Base-by-base conservation (phyloP, 2,329 filamentous ascomycete species). In the Rutstroemia sydowiana region DNA sequence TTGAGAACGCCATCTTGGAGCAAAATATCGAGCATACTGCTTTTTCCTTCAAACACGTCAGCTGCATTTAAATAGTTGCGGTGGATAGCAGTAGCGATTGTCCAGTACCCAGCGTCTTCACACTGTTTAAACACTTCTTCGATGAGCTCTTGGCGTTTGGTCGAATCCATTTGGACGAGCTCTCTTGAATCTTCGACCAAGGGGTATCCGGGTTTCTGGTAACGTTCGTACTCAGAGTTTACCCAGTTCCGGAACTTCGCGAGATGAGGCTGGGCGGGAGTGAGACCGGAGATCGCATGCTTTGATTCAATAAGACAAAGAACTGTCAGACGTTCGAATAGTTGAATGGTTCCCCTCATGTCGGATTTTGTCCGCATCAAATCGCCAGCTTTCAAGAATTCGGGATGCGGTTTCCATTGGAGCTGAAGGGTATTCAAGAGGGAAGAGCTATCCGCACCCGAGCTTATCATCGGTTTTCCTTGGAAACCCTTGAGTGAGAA, bases 91-190 rank as follows among this genome's bases (percentile, higher is more conserved):
- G 21, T 42, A 11, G 40, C 40, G 4, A 42, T 20, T 21, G 37
- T 40, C 37, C 21, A 26, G 40, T 11, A 21, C 5, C 57, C 57
- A 26, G 30, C 30, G 13, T 7, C 30, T 32, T 32, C 30, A 32
- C 30, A 32, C 30, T 32, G 30, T 32, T 32, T 32, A 13, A 32
- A 54, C n/a, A 60, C 51, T 40, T 61, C 59, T 7, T 61, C 47
- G 26, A 62, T 52, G 11, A 40, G 51, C n/a, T 59, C 20, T 11
- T 48, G 26, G 6, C 59, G 59, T 5, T 57, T 56, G 5, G 39
- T 48, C 44, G 57, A 48, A 2, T 23, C 26, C 7, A 58, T 16
- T 13, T 45, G 10, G 8, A 59, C 37, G 44, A 55, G 59, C 11
- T 55, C 49, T 3, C 37, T 40, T 34, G 32, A 52, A 30, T 53